Conservation (phyloP, 805 yeast species). For the Candida broadrunensis region DNA sequence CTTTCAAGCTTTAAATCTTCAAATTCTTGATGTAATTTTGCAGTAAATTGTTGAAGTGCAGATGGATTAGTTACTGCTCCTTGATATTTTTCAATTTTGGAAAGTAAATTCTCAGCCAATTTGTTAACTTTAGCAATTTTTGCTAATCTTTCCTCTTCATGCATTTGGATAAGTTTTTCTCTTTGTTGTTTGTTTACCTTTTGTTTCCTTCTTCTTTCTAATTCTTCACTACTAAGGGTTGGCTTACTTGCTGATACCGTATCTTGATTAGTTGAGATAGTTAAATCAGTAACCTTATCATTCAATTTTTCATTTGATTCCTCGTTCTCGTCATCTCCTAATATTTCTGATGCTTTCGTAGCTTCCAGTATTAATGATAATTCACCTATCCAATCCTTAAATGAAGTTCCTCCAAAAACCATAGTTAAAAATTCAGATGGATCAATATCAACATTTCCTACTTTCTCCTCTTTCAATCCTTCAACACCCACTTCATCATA, state of each 20-base stretch:
- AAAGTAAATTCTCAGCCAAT: conserved; percentile 46
- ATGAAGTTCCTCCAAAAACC: conserved; percentile 84
- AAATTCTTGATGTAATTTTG: conserved; percentile 56
- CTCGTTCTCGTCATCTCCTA: conserved; percentile 37
- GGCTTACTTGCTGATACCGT: background rate
- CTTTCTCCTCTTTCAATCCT: conserved; percentile 53
- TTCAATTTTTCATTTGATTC: conserved; percentile 10
- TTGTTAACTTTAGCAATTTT: conserved; percentile 49
- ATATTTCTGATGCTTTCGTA: conserved; percentile 55
- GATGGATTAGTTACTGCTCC: conserved; percentile 64
- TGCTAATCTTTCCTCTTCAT: conserved; percentile 52
- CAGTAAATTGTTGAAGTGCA: conserved; percentile 54
- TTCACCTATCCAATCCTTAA: conserved; percentile 84
- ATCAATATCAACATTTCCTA: conserved; percentile 66
- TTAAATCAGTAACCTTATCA: conserved; percentile 10
- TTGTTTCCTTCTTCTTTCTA: conserved; percentile 26
- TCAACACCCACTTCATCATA: conserved; percentile 79
- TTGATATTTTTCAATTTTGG: conserved; percentile 44
- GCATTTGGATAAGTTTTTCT: conserved; percentile 49
- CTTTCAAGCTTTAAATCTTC: conserved; percentile 90
- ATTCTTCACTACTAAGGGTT: conserved; percentile 17
- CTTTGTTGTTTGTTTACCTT: conserved; percentile 36
- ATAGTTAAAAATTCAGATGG: conserved; percentile 80
- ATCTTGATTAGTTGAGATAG: conserved; percentile 4
- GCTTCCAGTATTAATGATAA: conserved; percentile 69